Conservation (phyloP, 805 yeast genomes). For the Starmerella floris region DNA sequence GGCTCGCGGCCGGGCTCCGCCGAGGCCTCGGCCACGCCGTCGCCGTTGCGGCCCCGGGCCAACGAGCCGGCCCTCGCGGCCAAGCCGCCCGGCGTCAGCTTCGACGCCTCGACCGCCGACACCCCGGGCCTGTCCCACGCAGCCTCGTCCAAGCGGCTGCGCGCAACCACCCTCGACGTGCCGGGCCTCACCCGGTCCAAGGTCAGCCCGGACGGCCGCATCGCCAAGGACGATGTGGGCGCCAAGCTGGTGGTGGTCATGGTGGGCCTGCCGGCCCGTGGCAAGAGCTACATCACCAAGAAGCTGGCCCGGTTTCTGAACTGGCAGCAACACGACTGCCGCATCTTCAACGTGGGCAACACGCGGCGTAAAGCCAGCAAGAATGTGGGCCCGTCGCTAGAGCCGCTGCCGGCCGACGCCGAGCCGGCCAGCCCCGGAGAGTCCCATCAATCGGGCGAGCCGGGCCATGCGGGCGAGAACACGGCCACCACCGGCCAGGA, state of each 20-base stretch:
- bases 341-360: conserved; percentile 90
- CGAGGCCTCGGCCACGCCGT: neutral
- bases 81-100: neutral
- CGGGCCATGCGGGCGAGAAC: neutral
- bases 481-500: conserved; percentile 35
- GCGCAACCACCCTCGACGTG: conserved; percentile 76
- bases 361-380: conserved; percentile 64
- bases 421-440: conserved; percentile 29
- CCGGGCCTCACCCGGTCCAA: conserved; percentile 83
- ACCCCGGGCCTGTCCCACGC: neutral
- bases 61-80: neutral
- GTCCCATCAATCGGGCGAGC: neutral
- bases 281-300: conserved; percentile 85
- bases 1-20: neutral
- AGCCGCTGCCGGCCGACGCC: conserved; percentile 30
- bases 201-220: conserved; percentile 52
- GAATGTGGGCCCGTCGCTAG: conserved; percentile 53
- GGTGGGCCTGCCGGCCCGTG: conserved; percentile 95
- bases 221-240: conserved; percentile 47
- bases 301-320: conserved; percentile 80
- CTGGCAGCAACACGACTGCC: conserved; percentile 84
- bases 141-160: conserved; percentile 17
- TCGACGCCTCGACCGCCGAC: neutral
- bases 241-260: conserved; percentile 81
- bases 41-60: neutral